Base-by-base conservation (phyloP, 371 early-diverging fungal genomes). In the Haplosporangium sp. region DNA sequence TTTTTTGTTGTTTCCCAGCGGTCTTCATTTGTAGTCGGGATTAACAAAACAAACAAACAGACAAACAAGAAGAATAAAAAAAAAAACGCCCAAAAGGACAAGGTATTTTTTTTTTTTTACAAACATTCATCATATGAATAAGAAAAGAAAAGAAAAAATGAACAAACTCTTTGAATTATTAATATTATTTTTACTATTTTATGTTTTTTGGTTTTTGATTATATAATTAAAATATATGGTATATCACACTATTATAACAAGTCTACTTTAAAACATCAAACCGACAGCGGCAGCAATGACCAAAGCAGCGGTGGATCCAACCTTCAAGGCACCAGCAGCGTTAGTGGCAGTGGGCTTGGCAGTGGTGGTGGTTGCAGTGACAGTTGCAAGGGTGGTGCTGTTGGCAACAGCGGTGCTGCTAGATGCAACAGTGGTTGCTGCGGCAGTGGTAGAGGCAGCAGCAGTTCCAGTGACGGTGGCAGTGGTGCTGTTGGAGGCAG, bases 251-350 rank as follows among this genome's bases (percentile, higher is more conserved):
- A 27, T 27, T 27, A 27, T 27, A 27, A 27, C 27, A 27, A 27
- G 27, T 27, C 55, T 56, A 56, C 39, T 63, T 69, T 78, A 78
- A 47, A 78, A 58, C 67, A 78, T 59, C 63, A 78, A 66, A 34
- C 70, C 71, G 48, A 56, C 78, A 63, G 70, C 78, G n/a, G 73
- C 78, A 70, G 67, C 68, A 35, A 78, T 48, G 58, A 67, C 67
- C 63, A 78, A 56, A 34, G 78, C 78, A 35, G 64, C 66, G 48
- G 70, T 67, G 37, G 78, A 78, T 48, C 78, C 74, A 47, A 73
- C 70, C 78, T 78, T 69, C 59, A 78, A 47, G 50, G 78, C 63
- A 55, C 78, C 74, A 55, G 78, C 78, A 39, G 20, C 5, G 42
- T 9, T 60, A 61, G 70, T 19, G 10, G 72, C 17, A 7, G 67